These are phyloP conservation scores for Trypanosomatidae sp. DNA, from an alignment of 208 protist species.

Conservation along the genomic window DNA sequence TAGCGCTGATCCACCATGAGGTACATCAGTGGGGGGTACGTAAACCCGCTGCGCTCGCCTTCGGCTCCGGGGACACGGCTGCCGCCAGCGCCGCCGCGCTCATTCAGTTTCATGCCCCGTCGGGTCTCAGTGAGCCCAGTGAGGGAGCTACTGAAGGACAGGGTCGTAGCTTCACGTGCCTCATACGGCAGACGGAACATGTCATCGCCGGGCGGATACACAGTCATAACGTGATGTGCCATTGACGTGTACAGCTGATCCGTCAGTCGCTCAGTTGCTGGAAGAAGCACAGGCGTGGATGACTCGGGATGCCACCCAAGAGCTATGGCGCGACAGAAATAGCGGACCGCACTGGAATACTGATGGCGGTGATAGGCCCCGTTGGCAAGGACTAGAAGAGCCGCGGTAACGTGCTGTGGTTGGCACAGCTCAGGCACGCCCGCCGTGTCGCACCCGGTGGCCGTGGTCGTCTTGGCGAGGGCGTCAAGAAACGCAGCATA, in stretches of 20 bases:
- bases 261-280: conserved; percentile 40
- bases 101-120: conserved; percentile 9
- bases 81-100: conserved; percentile 3
- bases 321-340: conserved; percentile 72
- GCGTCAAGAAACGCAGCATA: conserved; percentile 54
- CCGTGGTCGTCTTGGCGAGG: conserved; percentile 8
- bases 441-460: not conserved
- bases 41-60: conserved; percentile 57
- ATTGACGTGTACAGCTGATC: conserved; percentile 74
- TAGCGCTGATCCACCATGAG: conserved; percentile 72
- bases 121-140: conserved; percentile 1
- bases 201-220: conserved; percentile 56
- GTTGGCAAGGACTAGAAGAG: conserved; percentile 78
- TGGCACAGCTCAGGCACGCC: conserved; percentile 35
- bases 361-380: conserved; percentile 65
- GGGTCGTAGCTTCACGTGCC: conserved; percentile 47
- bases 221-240: conserved; percentile 61
- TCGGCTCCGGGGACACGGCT: conserved; percentile 34
- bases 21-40: conserved; percentile 61
- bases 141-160: conserved; percentile 4
- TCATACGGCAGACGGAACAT: conserved; percentile 85
- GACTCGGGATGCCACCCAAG: conserved; percentile 67
- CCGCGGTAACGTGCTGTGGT: conserved; percentile 58
- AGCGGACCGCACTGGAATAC: conserved; percentile 52
- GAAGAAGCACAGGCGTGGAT: conserved; percentile 3